Evolutionary conservation across 495 filamentous ascomycete species (phyloP).

Genomic region (Lindgomyces ingoldianus): DNA sequence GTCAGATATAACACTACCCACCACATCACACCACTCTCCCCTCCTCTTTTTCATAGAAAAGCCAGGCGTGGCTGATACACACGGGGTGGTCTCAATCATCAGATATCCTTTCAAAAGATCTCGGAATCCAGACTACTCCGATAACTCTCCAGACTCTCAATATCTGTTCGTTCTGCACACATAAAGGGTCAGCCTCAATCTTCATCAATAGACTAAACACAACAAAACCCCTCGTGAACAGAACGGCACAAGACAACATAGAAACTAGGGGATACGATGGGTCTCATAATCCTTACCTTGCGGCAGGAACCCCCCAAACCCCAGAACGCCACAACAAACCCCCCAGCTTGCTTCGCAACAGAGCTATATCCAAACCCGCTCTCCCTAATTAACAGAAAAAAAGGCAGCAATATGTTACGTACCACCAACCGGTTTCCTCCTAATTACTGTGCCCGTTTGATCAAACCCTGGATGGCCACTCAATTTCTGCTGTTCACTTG

Average conservation of each 20-base stretch:
- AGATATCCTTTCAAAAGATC: constrained; percentile 13
- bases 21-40: too few species aligned
- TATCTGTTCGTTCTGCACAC: constrained; percentile 6
- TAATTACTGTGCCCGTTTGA: constrained; percentile 27
- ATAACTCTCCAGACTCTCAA: constrained; percentile 34
- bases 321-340: too few species aligned
- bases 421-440: constrained; percentile 38
- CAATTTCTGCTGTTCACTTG: constrained; percentile 27
- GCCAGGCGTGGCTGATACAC: neutral
- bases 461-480: constrained; percentile 15
- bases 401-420: constrained; percentile 6
- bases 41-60: too few species aligned
- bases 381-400: neutral
- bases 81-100: neutral
- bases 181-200: neutral
- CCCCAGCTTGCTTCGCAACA: neutral
- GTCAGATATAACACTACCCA: too few species aligned
- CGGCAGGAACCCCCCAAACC: neutral
- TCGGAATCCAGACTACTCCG: constrained; percentile 28
- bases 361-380: neutral
- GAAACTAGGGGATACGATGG: too few species aligned
- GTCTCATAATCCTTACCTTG: neutral
- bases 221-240: neutral
- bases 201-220: neutral
- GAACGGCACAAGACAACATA: neutral